Evolutionary conservation across 441 rosid species (phyloP).

Genomic region (Brassica balearica): DNA sequence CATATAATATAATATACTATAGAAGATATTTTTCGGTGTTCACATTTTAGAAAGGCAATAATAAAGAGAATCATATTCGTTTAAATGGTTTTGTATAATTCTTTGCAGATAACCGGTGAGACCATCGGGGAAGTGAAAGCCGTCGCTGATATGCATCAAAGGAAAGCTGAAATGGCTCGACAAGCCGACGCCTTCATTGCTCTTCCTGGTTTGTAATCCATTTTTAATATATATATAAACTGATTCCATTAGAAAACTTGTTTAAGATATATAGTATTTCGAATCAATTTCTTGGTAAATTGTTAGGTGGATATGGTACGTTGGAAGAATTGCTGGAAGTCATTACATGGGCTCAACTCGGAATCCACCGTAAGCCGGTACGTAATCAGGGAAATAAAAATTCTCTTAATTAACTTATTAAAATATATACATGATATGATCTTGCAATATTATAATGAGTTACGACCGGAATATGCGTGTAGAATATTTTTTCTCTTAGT

Average conservation of each 20-base stretch:
- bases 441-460: conserved; percentile 33
- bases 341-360: conserved; percentile 82
- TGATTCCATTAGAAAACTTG: background rate
- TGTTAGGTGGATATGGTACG: conserved; percentile 77
- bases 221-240: background rate
- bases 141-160: conserved; percentile 75
- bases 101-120: conserved; percentile 64
- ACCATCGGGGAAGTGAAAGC: conserved; percentile 69
- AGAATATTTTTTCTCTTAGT: conserved; percentile 29
- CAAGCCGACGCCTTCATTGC: conserved; percentile 79
- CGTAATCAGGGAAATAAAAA: conserved; percentile 30
- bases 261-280: background rate
- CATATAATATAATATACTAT: conserved; percentile 11
- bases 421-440: conserved; percentile 5
- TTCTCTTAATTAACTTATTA: background rate
- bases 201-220: conserved; percentile 62
- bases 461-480: conserved; percentile 43
- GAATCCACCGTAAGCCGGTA: conserved; percentile 78
- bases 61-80: background rate
- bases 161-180: conserved; percentile 83
- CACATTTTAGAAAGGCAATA: conserved; percentile 31
- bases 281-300: background rate
- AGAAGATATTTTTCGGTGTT: conserved; percentile 22
- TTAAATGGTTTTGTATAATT: background rate
- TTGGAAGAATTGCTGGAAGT: conserved; percentile 77